These are phyloP conservation scores for Tribonema minus DNA, from an alignment of 108 stramenopile species.

Conservation along the genomic window DNA sequence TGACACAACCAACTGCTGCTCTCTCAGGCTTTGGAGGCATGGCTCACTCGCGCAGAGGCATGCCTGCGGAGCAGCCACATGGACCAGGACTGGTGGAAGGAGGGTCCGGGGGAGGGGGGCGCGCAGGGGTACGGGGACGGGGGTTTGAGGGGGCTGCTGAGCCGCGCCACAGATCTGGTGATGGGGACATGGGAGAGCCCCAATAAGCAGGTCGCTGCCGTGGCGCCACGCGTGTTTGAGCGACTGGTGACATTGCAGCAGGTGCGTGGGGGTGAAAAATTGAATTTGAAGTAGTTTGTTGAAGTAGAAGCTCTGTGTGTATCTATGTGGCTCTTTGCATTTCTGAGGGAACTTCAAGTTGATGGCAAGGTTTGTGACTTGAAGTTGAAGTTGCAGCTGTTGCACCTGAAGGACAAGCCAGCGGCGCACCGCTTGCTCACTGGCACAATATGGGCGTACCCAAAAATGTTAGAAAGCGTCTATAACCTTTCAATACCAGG, in stretches of 20 bases:
- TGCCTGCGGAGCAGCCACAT: no score
- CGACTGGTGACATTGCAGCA: background rate
- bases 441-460: background rate
- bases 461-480: no score
- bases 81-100: no score
- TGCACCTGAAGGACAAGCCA: no score
- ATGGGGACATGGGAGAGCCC: background rate
- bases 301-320: background rate
- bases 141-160: background rate
- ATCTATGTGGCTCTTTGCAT: background rate
- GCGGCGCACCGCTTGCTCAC: background rate
- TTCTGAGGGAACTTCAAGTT: background rate
- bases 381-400: background rate
- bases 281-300: background rate
- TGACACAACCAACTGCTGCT: no score
- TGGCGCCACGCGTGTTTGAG: background rate
- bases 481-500: no score
- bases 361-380: background rate
- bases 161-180: background rate
- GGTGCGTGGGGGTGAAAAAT: background rate
- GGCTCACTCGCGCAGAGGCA: no score
- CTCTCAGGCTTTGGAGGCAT: no score
- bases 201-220: background rate
- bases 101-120: no score
- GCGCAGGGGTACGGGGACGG: background rate